These are phyloP conservation scores for Datisca glomerata DNA, from an alignment of 306 rosid genomes.

Conservation along the genomic window DNA sequence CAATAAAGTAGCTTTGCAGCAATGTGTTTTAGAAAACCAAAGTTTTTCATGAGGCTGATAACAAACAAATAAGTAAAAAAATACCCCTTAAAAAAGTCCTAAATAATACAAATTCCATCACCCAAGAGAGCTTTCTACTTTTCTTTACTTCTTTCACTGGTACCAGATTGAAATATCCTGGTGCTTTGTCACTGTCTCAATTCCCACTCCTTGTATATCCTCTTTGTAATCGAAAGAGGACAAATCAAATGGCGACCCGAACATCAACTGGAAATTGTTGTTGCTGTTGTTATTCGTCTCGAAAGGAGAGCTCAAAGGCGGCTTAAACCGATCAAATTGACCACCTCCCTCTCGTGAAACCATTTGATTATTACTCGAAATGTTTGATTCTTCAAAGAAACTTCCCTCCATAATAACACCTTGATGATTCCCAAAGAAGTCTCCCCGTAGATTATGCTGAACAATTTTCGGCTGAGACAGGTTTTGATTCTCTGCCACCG, in stretches of 20 bases:
- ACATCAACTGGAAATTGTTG: slow-evolving; percentile 30
- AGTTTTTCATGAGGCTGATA: slow-evolving; percentile 1
- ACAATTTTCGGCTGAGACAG: slow-evolving; percentile 23
- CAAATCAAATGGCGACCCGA: slow-evolving; percentile 39
- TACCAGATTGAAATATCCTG: slow-evolving; percentile 43
- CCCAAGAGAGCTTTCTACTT: no score
- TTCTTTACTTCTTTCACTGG: no score
- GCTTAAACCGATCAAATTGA: slow-evolving; percentile 44
- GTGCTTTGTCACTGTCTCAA: slow-evolving; percentile 32
- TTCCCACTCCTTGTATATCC: slow-evolving; percentile 31
- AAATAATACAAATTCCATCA: not conserved
- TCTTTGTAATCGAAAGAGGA: slow-evolving; percentile 40
- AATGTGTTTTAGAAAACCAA: not conserved
- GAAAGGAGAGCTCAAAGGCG: slow-evolving; percentile 25
- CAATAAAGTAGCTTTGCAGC: slow-evolving; percentile 1
- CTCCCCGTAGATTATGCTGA: slow-evolving; percentile 30
- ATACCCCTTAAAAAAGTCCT: slow-evolving; percentile 1
- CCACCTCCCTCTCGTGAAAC: slow-evolving; percentile 25
- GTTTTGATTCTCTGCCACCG: slow-evolving; percentile 23
- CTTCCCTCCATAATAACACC: slow-evolving; percentile 34
- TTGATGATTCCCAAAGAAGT: slow-evolving; percentile 27
- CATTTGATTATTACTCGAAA: slow-evolving; percentile 23
- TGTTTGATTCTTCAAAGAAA: slow-evolving; percentile 24
- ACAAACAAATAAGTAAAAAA: not conserved
- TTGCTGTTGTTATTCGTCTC: slow-evolving; percentile 31